These are phyloP conservation scores for Amoebophrya sp. DNA, from an alignment of 169 alveolate genomes.

Conservation along the genomic window DNA sequence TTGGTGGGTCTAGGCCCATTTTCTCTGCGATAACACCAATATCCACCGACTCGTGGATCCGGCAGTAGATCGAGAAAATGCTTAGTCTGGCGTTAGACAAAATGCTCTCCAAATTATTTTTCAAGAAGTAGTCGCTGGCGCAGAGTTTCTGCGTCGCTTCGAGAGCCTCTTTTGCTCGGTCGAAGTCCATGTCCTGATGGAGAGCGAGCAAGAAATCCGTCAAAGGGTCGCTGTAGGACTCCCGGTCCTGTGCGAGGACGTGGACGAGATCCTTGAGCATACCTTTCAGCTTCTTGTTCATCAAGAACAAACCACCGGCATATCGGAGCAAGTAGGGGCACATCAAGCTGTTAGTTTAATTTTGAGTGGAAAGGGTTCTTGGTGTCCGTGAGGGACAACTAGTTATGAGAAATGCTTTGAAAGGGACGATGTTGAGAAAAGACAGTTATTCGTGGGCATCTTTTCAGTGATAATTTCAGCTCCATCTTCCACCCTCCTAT, in stretches of 20 bases:
- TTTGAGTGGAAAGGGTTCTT: too few relatives aligned
- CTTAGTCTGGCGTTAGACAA: not conserved
- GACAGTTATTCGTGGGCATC: not conserved
- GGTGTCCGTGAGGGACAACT: too few relatives aligned
- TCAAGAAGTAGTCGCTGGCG: slow-evolving; percentile 16
- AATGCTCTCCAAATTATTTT: not conserved
- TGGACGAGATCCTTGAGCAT: not conserved
- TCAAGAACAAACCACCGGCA: not conserved
- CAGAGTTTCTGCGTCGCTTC: not conserved
- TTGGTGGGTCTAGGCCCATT: not conserved
- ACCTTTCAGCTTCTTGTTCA: not conserved
- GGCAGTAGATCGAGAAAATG: not conserved
- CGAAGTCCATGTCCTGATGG: not conserved
- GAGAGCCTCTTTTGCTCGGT: not conserved
- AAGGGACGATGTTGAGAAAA: too few relatives aligned
- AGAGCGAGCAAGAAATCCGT: not conserved
- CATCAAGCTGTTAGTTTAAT: not conserved
- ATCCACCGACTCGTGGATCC: not conserved
- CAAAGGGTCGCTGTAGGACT: not conserved
- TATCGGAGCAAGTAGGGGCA: not conserved
- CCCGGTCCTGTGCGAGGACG: not conserved
- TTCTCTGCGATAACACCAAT: not conserved
- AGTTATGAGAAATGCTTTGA: too few relatives aligned
- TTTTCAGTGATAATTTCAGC: too few relatives aligned
- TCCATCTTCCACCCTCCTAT: too few relatives aligned